Percentiles rank a stretch among this genome's conserved stretches.
These are phyloP conservation scores for Starmerella potacharoeniae DNA, from an alignment of 805 yeast species.

Conservation along the genomic window DNA sequence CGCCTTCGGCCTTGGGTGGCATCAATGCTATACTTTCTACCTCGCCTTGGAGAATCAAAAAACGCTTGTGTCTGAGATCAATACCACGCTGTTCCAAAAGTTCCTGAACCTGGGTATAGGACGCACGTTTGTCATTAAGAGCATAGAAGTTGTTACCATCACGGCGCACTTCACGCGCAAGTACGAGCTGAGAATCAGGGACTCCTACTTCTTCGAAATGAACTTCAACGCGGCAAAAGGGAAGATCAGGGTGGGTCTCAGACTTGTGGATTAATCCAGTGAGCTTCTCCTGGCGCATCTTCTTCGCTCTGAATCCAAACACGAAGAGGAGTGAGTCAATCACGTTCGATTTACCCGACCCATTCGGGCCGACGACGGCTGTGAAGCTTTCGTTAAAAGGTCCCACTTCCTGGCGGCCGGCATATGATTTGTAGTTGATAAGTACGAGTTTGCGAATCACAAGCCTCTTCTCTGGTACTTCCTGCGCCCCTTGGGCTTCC, in stretches of 20 bases:
- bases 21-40: conserved; percentile 97
- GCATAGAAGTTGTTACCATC: conserved; percentile 50
- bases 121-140: conserved; percentile 57
- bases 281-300: conserved; percentile 93
- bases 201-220: conserved; percentile 50
- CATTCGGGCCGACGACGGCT: conserved; percentile 97
- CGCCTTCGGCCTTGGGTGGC: conserved; percentile 93
- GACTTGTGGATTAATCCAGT: conserved; percentile 90
- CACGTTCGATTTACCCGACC: conserved; percentile 95
- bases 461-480: conserved; percentile 34
- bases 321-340: conserved; percentile 94
- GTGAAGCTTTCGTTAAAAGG: conserved; percentile 90
- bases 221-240: conserved; percentile 81
- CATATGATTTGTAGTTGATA: conserved; percentile 87
- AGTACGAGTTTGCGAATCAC: conserved; percentile 66
- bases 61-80: conserved; percentile 89
- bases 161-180: conserved; percentile 63
- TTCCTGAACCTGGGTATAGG: conserved; percentile 66
- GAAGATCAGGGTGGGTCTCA: conserved; percentile 51
- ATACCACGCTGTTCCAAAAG: conserved; percentile 72
- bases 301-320: conserved; percentile 90
- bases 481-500: background rate
- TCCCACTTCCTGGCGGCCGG: conserved; percentile 85
- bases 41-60: conserved; percentile 91
- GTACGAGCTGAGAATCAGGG: conserved; percentile 49